phyloP scores from a whole-genome alignment of 2,329 filamentous ascomycete genomes.

The Amauroascus niger region DNA sequence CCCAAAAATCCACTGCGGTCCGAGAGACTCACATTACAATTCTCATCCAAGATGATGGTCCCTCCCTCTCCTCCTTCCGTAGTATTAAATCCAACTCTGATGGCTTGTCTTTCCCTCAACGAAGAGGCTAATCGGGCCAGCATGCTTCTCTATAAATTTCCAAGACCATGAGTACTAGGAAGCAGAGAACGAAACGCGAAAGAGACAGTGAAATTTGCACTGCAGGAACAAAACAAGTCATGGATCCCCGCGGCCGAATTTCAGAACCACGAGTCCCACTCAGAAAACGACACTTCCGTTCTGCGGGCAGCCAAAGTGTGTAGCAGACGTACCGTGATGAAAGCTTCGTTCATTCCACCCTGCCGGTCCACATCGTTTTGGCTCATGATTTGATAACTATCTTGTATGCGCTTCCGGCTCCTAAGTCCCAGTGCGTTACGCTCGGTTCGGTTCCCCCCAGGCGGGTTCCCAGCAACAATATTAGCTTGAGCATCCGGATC shows the following conservation, averaged over 20 bases:
- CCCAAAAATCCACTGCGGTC: neutral
- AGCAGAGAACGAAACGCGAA: neutral
- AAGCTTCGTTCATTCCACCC: constrained; percentile 49
- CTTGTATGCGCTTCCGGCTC: constrained; percentile 50
- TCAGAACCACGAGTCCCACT: constrained; percentile 20
- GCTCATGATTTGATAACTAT: constrained; percentile 52
- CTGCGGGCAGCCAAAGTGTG: constrained; percentile 19
- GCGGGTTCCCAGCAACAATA: constrained; percentile 22
- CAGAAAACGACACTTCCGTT: constrained; percentile 20
- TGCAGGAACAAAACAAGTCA: neutral
- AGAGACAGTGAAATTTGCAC: neutral
- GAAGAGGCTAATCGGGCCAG: constrained; percentile 37
- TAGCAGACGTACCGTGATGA: constrained; percentile 43
- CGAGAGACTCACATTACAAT: constrained; percentile 33
- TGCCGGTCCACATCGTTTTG: constrained; percentile 53
- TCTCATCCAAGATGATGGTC: constrained; percentile 36
- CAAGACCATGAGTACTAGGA: constrained; percentile 16
- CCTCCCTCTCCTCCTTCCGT: constrained; percentile 23
- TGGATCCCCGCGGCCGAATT: neutral
- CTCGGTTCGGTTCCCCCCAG: constrained; percentile 22
- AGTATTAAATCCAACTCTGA: constrained; percentile 18
- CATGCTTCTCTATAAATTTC: constrained; percentile 37
- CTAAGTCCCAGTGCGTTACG: constrained; percentile 38
- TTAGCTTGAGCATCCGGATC: constrained; percentile 38
- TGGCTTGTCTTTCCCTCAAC: constrained; percentile 31